Base-by-base conservation (phyloP, 176 grass and related monocot genomes). In the Oryza glumipatula region DNA sequence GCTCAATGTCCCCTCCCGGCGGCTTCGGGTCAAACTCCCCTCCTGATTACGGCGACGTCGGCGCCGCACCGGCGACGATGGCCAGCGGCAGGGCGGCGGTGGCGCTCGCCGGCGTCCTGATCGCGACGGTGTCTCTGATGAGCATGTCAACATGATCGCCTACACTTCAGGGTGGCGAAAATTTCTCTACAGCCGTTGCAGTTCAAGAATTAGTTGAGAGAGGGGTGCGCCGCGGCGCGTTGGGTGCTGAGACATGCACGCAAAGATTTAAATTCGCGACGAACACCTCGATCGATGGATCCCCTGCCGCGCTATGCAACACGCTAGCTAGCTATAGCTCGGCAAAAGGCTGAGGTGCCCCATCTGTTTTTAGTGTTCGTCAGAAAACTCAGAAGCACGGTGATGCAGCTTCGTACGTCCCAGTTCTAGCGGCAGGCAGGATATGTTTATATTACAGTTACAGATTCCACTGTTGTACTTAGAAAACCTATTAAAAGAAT, bases 11-110 rank as follows among this genome's bases (percentile, higher is more conserved):
- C 23, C 86, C 86, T 79, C 84, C 87, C 13, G 56, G 33, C 63
- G 56, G 33, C 63, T 61, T 14, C 41, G 85, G 85, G 33, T 84
- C 89, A n/a, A 54, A 56, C 13, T 87, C 89, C 3, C 89, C 89
- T 7, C 89, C 89, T 7, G 89, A 91, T 60, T 87, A 91, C 85
- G 65, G 32, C 64, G 89, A 91, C 81, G 70, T 87, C 81, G 85
- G 85, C 43, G 76, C 85, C 48, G 85, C 89, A 23, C 35, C 70
- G 6, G 5, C 72, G 6, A 7, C 72, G 7, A 54, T n/a, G 44
- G 65, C 64, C 4, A 82, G 63, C 16, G 64, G 64, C 51, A 52
- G 32, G 15, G 70, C 51, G 5, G 65, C 52, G 70, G 16, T 84
- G 32, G 76, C 81, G 6, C 22, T 91, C 13, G 30, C 84, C 16